Base-by-base conservation (phyloP, 1,284 basidiomycete species). In the Ustilago curta region DNA sequence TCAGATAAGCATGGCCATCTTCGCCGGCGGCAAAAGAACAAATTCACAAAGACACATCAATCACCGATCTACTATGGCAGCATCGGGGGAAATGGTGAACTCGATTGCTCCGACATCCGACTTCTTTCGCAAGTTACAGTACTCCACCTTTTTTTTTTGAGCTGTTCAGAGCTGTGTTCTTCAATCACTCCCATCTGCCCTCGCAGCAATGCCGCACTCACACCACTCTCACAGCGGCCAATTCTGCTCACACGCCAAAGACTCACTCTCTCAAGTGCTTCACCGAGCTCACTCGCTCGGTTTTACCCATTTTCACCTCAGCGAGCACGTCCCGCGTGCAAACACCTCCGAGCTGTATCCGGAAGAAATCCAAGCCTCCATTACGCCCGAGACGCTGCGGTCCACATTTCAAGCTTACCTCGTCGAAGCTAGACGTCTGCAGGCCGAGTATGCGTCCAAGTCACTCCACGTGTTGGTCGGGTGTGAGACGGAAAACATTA, bases 201-300 rank as follows among this genome's bases (percentile, higher is more conserved):
- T 16, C 35, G 35, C 35, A 37, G 14, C 35, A 4, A 95, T 95
- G 94, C 93, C 93, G 73, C 80, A 84, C 59, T 83, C 82, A 2
- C 94, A 95, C 83, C 96, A 97, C 86, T 96, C 94, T 11, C 95
- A 98, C 84, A 97, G 95, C 8, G 96, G 96, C 32, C 91, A 97
- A 83, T 99, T 97, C 87, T 98, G 96, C 88, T 91, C 90, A 72
- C 97, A 99, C 85, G 96, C 94, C 8, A 84, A 85, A 3, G 91
- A 92, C 6, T 88, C 88, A 0, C 88, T 99, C 23, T 90, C 94
- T 71, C 89, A 92, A 2, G 91, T 95, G 16, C 91, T 97, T 0
- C 83, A 87, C 6, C 90, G 91, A 74, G 95, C 97, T 11, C 91
- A 94, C 59, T 82, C 86, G 3, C 89, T 91, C 83, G 90, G 91